A percentile compares a stretch with the other conserved stretches of the same genome.
These are phyloP conservation scores for Vitis vinifera DNA, from an alignment of 164 flowering plant species.

Conservation along the genomic window ASM3070453v1 NC_081811.1:28554501-28555000, in stretches of 20 bases:
- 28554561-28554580: no score
- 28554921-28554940: conserved; percentile 76
- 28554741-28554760: background rate
- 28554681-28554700: background rate
- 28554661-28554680: background rate
- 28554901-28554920: conserved; percentile 83
- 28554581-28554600: no score
- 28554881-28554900: conserved; percentile 61
- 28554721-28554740: background rate
- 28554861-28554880: conserved; percentile 48
- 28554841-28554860: conserved; percentile 86
- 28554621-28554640: no score
- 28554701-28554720: background rate
- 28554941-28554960: conserved; percentile 60
- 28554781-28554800: background rate
- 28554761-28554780: background rate
- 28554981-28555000: conserved; percentile 29
- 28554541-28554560: no score
- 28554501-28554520: no score
- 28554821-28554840: conserved; percentile 17
- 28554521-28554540: no score
- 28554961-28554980: conserved; percentile 64
- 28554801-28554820: conserved; percentile 2
- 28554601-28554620: no score
- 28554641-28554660: no score